phyloP scores from a whole-genome alignment of 306 rosid genomes.

The Gastrolobium villosum region DNA sequence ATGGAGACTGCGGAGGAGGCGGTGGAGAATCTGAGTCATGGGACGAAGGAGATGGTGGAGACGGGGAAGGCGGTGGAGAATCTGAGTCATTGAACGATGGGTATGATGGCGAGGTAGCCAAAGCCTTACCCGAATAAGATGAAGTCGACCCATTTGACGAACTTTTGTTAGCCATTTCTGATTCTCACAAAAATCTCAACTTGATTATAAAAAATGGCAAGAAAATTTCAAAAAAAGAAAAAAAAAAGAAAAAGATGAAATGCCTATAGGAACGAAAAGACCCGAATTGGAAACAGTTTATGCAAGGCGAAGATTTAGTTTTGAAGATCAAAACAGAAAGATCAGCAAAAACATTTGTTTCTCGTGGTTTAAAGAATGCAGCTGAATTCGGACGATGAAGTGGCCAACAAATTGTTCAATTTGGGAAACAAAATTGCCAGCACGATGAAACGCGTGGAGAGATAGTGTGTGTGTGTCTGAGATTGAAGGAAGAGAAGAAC shows the following conservation, averaged over 20 bases:
- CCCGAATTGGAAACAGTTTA: background rate
- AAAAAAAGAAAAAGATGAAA: background rate
- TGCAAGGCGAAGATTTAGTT: background rate
- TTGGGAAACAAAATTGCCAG: slow-evolving; percentile 36
- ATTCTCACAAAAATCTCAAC: slow-evolving; percentile 23
- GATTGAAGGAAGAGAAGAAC: slow-evolving; percentile 9
- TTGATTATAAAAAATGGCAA: slow-evolving; percentile 47
- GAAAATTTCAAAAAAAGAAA: background rate
- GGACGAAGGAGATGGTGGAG: background rate
- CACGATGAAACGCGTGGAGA: slow-evolving; percentile 27
- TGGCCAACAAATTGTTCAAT: slow-evolving; percentile 28
- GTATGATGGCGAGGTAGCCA: slow-evolving; percentile 22
- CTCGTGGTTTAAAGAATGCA: background rate
- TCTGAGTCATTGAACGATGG: background rate
- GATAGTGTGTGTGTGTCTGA: background rate
- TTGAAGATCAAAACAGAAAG: slow-evolving; percentile 14
- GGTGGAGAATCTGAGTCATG: background rate
- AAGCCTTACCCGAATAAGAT: background rate
- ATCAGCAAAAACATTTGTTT: slow-evolving; percentile 33
- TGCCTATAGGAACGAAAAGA: background rate
- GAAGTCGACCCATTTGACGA: background rate
- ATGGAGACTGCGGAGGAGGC: background rate
- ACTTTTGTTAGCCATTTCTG: slow-evolving; percentile 53
- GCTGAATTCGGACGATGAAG: slow-evolving; percentile 7
- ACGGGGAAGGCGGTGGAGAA: background rate